Evolutionary conservation across 306 rosid genomes (phyloP).

Genomic region (Pyrus pyrifolia): DNA sequence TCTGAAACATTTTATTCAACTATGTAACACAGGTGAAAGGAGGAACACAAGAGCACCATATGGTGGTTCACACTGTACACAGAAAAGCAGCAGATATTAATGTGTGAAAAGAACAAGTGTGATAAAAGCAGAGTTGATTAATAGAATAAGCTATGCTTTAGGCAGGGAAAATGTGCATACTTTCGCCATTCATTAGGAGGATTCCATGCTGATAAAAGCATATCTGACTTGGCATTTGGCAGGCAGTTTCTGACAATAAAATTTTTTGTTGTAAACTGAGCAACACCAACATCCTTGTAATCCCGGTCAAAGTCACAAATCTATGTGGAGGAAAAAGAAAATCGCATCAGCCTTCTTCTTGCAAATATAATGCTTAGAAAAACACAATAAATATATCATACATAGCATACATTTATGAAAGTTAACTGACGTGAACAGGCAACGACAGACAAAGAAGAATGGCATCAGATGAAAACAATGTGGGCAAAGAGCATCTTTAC

Average conservation of each 20-base stretch:
- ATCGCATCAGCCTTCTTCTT: slow-evolving; percentile 18
- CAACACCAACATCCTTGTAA: slow-evolving; percentile 94
- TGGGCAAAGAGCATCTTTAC: not conserved
- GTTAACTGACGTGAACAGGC: not conserved
- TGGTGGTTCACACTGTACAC: not conserved
- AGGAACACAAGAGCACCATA: not conserved
- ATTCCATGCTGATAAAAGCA: slow-evolving; percentile 97
- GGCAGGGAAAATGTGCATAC: slow-evolving; percentile 44
- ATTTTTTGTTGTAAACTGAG: slow-evolving; percentile 83
- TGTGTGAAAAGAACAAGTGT: not conserved
- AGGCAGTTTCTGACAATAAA: slow-evolving; percentile 94
- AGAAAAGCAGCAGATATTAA: not conserved
- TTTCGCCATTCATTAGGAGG: slow-evolving; percentile 92
- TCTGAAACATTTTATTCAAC: not conserved
- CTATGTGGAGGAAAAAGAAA: slow-evolving; percentile 36
- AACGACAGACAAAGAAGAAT: not conserved
- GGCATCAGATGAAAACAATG: not conserved
- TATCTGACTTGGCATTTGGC: slow-evolving; percentile 80
- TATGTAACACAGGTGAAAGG: not conserved
- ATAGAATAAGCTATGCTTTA: slow-evolving; percentile 10
- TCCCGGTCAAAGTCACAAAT: slow-evolving; percentile 93
- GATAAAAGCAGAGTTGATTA: not conserved
- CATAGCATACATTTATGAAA: not conserved
- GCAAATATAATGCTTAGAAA: slow-evolving; percentile 5
- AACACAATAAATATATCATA: not conserved